These are phyloP conservation scores for Arthroderma uncinatum DNA, from an alignment of 2,329 filamentous ascomycete species.

Conservation along the genomic window DNA sequence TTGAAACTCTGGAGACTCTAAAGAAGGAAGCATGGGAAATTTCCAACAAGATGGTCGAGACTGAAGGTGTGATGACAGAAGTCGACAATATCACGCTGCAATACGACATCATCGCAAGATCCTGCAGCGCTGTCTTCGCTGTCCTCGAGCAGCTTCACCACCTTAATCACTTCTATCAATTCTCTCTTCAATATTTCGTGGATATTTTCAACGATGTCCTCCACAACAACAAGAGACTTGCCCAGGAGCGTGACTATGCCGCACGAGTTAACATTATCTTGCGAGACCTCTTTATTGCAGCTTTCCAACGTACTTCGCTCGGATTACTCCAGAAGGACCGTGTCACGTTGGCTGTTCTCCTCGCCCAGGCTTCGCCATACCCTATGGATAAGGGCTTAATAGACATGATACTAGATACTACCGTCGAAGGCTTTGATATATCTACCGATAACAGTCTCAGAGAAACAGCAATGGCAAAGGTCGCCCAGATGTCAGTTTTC, in stretches of 20 bases:
- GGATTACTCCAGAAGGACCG: conserved; percentile 88
- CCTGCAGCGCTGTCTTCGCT: conserved; percentile 94
- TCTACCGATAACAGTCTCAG: conserved; percentile 55
- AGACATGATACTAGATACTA: conserved; percentile 72
- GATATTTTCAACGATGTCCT: conserved; percentile 94
- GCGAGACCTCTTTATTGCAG: conserved; percentile 77
- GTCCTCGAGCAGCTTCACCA: conserved; percentile 95
- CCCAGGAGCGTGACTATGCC: conserved; percentile 61
- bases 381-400: conserved; percentile 86
- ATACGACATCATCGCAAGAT: conserved; percentile 84
- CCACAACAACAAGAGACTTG: conserved; percentile 63
- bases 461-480: conserved; percentile 57
- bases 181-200: conserved; percentile 95
- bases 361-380: conserved; percentile 92
- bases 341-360: conserved; percentile 84
- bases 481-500: conserved; percentile 59
- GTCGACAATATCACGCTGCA: conserved; percentile 91
- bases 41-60: conserved; percentile 89
- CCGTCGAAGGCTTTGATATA: conserved; percentile 64
- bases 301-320: conserved; percentile 87
- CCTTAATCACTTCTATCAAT: conserved; percentile 98
- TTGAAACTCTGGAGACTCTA: conserved; percentile 91
- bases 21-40: conserved; percentile 98
- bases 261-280: conserved; percentile 80
- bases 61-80: conserved; percentile 94